Percentiles rank a stretch among this genome's conserved stretches.
Evolutionary conservation across 768 basidiomycete genomes (phyloP).

Genomic region (Pholiota molesta): DNA sequence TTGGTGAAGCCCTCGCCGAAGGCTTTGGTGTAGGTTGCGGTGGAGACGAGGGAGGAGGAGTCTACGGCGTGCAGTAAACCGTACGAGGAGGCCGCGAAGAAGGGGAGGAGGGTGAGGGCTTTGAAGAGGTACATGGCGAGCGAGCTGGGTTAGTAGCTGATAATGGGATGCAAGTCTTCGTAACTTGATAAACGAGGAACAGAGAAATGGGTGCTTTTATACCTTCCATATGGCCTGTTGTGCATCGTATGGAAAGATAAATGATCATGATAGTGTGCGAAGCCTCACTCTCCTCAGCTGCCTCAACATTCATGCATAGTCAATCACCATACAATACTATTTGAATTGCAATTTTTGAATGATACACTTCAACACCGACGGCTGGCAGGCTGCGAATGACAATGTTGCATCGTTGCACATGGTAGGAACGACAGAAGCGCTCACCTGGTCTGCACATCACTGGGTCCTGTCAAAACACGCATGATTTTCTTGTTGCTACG

Average conservation of each 20-base stretch:
- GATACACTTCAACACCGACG: too few relatives aligned
- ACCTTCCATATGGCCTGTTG: background rate
- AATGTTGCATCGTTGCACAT: background rate
- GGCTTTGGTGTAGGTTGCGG: slow-evolving; percentile 18
- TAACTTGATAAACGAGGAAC: background rate
- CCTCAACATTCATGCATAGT: background rate
- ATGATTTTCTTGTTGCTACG: background rate
- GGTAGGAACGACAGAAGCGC: background rate
- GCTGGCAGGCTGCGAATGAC: background rate
- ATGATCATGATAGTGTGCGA: background rate
- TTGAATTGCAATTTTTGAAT: background rate
- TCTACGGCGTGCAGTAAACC: slow-evolving; percentile 20
- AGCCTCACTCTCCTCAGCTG: background rate
- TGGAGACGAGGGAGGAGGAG: slow-evolving; percentile 19
- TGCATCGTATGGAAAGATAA: background rate
- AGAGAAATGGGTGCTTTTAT: background rate
- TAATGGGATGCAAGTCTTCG: too few relatives aligned
- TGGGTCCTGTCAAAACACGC: slow-evolving; percentile 1
- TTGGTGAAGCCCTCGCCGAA: slow-evolving; percentile 23
- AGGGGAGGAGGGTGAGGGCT: slow-evolving; percentile 14
- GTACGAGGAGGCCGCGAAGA: slow-evolving; percentile 16
- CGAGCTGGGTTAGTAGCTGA: background rate
- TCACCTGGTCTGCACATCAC: background rate
- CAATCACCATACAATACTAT: background rate
- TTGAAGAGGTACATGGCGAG: slow-evolving; percentile 16